phyloP scores from a whole-genome alignment of 306 rosid species.

The Morella rubra region DNA sequence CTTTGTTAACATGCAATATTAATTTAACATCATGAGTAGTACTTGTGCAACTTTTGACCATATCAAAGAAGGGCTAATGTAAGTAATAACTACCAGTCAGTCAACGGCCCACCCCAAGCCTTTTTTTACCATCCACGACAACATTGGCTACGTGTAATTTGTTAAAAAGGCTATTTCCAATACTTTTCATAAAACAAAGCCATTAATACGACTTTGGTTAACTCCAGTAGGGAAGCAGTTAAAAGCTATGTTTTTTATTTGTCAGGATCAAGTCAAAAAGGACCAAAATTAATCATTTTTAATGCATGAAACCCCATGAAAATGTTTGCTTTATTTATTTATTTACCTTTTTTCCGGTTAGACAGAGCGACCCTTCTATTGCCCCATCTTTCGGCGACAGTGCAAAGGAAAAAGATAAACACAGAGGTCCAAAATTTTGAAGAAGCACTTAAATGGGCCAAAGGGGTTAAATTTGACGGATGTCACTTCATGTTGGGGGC shows the following conservation, averaged over 20 bases:
- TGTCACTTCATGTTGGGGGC: slow-evolving; percentile 27
- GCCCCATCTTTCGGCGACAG: slow-evolving; percentile 53
- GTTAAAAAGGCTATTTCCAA: slow-evolving; percentile 30
- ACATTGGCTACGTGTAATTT: slow-evolving; percentile 18
- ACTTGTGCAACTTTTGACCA: not conserved
- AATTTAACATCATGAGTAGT: too few relatives aligned
- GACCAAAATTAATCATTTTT: slow-evolving; percentile 27
- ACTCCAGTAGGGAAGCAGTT: slow-evolving; percentile 11
- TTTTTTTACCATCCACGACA: slow-evolving; percentile 27
- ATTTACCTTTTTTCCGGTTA: slow-evolving; percentile 5
- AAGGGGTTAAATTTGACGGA: not conserved
- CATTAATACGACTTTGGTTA: slow-evolving; percentile 21
- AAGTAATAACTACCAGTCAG: slow-evolving; percentile 22
- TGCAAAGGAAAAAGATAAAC: slow-evolving; percentile 5
- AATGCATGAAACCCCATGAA: not conserved
- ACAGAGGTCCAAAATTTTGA: not conserved
- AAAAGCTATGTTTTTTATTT: slow-evolving; percentile 26
- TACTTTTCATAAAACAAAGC: slow-evolving; percentile 9
- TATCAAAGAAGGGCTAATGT: slow-evolving; percentile 25
- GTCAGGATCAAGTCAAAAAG: slow-evolving; percentile 39
- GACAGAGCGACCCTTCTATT: slow-evolving; percentile 26
- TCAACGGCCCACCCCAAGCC: slow-evolving; percentile 30
- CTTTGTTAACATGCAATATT: too few relatives aligned
- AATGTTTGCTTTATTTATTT: slow-evolving; percentile 27
- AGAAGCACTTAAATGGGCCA: slow-evolving; percentile 1